Conservation (phyloP, 1,284 basidiomycete species). For the Melanopsichium pennsylvanicum region DNA sequence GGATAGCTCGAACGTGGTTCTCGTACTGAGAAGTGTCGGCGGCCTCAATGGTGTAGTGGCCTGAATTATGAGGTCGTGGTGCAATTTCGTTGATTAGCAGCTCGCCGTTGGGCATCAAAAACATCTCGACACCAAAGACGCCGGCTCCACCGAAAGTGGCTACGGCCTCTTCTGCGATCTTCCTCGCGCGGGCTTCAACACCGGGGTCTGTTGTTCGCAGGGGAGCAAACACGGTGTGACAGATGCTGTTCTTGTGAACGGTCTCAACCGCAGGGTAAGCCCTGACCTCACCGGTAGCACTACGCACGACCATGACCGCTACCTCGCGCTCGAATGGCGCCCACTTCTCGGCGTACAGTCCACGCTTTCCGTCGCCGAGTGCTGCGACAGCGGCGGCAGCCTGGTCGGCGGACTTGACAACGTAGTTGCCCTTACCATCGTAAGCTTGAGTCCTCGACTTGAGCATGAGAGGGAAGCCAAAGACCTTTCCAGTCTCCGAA, state of each 20-base stretch:
- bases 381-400: conserved; percentile 73
- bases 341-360: conserved; percentile 92
- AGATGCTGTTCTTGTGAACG: conserved; percentile 91
- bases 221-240: conserved; percentile 90
- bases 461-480: conserved; percentile 93
- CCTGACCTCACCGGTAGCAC: conserved; percentile 73
- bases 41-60: conserved; percentile 99
- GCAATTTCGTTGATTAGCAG: conserved; percentile 96
- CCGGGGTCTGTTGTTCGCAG: conserved; percentile 67
- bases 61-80: conserved; percentile 98
- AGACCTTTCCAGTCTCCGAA: conserved; percentile 58
- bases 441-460: conserved; percentile 94
- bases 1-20: conserved; percentile 96
- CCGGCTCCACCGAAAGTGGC: conserved; percentile 84
- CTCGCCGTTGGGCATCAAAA: conserved; percentile 84
- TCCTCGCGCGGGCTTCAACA: conserved; percentile 74
- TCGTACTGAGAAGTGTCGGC: conserved; percentile 96
- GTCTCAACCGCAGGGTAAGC: conserved; percentile 96
- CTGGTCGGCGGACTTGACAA: conserved; percentile 72
- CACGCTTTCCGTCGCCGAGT: conserved; percentile 62
- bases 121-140: conserved; percentile 98
- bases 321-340: conserved; percentile 88
- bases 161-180: conserved; percentile 83
- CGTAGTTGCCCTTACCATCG: conserved; percentile 93
- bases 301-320: conserved; percentile 94